Evolutionary conservation across 352 stramenopile genomes (phyloP).

Genomic region (Phytophthora sojae): DNA sequence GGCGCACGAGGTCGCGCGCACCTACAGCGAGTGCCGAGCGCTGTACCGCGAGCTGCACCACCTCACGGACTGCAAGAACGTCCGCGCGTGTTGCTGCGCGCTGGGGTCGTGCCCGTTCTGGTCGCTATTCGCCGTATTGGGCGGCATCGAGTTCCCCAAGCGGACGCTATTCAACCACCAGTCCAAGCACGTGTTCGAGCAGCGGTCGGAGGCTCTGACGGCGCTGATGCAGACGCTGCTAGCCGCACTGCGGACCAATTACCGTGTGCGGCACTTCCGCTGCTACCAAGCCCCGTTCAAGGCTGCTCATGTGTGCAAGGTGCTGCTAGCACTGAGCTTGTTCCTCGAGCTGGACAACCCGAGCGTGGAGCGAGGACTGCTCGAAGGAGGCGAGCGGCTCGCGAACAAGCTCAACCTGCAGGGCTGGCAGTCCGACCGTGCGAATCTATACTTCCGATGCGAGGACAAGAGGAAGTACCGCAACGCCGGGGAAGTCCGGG

Average conservation of each 20-base stretch:
- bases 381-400: constrained; percentile 29
- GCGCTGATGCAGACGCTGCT: constrained; percentile 45
- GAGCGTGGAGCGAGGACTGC: constrained; percentile 33
- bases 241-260: constrained; percentile 38
- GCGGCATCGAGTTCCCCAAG: constrained; percentile 57
- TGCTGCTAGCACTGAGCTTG: constrained; percentile 40
- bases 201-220: constrained; percentile 34
- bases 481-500: constrained; percentile 5
- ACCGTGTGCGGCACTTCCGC: constrained; percentile 41
- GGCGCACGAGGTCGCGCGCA: constrained; percentile 53
- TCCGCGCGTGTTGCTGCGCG: constrained; percentile 53
- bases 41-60: constrained; percentile 53
- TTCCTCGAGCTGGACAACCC: constrained; percentile 48
- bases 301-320: constrained; percentile 41
- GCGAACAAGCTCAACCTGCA: constrained; percentile 48
- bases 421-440: constrained; percentile 54
- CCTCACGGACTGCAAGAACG: constrained; percentile 52
- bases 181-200: constrained; percentile 40
- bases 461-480: constrained; percentile 38
- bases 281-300: constrained; percentile 24
- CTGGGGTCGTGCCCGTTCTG: constrained; percentile 68
- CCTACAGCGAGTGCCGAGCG: constrained; percentile 62
- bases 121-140: constrained; percentile 54
- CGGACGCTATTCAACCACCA: constrained; percentile 60
- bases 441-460: constrained; percentile 36